A percentile compares a stretch with the other conserved stretches of the same genome.
phyloP scores from a whole-genome alignment of 2,329 filamentous ascomycete genomes.

The Neodidymelliopsis sp. region DNA sequence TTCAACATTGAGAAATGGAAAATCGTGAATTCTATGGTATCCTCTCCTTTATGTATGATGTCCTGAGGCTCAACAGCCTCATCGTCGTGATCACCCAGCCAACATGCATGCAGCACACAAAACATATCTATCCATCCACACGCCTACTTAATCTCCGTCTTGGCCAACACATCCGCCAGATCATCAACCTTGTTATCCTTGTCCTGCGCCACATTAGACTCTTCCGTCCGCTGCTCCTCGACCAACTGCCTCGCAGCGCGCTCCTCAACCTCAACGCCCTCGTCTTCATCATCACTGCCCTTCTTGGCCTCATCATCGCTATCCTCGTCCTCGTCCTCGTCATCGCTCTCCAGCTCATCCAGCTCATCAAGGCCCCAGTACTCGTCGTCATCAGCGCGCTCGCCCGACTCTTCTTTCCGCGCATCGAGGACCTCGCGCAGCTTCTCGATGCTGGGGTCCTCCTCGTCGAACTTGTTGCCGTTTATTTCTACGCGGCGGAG shows the following conservation, averaged over 20 bases:
- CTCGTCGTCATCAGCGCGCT: slow-evolving; percentile 62
- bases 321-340: slow-evolving; percentile 77
- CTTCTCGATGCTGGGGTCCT: slow-evolving; percentile 74
- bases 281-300: slow-evolving; percentile 73
- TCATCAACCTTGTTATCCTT: slow-evolving; percentile 83
- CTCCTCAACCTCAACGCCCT: slow-evolving; percentile 58
- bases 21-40: slow-evolving; percentile 21
- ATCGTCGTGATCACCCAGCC: background rate
- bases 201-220: slow-evolving; percentile 73
- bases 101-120: background rate
- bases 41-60: slow-evolving; percentile 8
- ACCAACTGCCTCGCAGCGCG: slow-evolving; percentile 62
- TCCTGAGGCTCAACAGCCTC: background rate
- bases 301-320: slow-evolving; percentile 68
- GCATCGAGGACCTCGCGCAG: slow-evolving; percentile 73
- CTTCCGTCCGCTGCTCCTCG: slow-evolving; percentile 74
- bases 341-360: slow-evolving; percentile 82
- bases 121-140: no score
- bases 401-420: slow-evolving; percentile 69
- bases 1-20: no score
- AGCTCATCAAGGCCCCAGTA: slow-evolving; percentile 66
- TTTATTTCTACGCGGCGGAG: slow-evolving; percentile 91
- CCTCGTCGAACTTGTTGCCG: slow-evolving; percentile 92
- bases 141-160: slow-evolving; percentile 61
- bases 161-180: slow-evolving; percentile 76